Base-by-base conservation (phyloP, 352 stramenopile genomes). In the Aphanomyces cochlioides region DNA sequence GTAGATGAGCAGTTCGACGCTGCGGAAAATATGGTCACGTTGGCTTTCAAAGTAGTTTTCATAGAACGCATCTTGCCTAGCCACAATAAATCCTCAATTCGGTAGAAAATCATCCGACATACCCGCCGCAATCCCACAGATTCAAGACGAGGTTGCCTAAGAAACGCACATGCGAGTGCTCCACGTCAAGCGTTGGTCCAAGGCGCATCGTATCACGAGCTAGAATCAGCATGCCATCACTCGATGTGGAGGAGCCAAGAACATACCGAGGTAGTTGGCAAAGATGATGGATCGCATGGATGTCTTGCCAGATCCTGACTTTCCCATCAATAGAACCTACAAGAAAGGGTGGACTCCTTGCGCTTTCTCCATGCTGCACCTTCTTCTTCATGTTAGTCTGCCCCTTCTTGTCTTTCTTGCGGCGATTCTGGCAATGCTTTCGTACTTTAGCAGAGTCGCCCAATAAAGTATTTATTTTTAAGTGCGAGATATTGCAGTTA, bases 201-300 rank as follows among this genome's bases (percentile, higher is more conserved):
- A 99, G 84, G 28, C 97, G 89, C 83, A 98, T 99, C 21, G 98
- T 99, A 73, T 99, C 97, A 43, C 96, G 92, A 36, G 98, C 87
- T 93, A 28, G 28, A 65, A 12, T 74, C 0, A 68, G 34, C 19
- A 59, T 40, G 41, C 28, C 28, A 28, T 28, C 28, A 57, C 12
- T 19, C n/a, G 19, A 37, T n/a, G n/a, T n/a, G 12, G 63, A 21
- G 19, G 17, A 69, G 28, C 28, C 28, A 28, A 28, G 8, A 15
- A 36, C 68, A 45, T 75, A 95, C 84, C 96, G 66, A 99, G 77
- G 80, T 99, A 99, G 84, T 99, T 99, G 72, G 97, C 98, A 78
- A 99, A 99, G 77, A 99, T 99, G 73, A 99, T 99, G 58, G 92
- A 98, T 66, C 97, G 81, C 97, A 99, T 99, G 63, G 96, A 99